phyloP scores from a whole-genome alignment of 192 early-diverging fungal genomes.

The Podila horticola region DNA sequence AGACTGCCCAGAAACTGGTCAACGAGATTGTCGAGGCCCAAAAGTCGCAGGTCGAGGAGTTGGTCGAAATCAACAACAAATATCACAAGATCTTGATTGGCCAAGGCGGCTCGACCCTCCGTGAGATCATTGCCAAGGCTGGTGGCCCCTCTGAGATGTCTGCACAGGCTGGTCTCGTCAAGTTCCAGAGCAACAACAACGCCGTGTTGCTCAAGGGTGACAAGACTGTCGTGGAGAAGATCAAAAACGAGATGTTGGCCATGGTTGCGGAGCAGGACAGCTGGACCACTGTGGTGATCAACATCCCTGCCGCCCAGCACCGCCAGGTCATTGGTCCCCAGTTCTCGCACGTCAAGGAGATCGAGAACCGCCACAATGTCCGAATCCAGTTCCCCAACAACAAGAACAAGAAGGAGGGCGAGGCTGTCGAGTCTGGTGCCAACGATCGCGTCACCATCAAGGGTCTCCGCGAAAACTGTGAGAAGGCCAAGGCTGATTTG shows the following conservation, averaged over 20 bases:
- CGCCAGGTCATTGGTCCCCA: constrained; percentile 84
- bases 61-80: constrained; percentile 58
- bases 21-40: constrained; percentile 69
- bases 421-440: constrained; percentile 47
- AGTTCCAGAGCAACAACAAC: constrained; percentile 70
- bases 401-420: constrained; percentile 62
- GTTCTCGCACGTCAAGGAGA: constrained; percentile 74
- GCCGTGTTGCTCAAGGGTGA: constrained; percentile 73
- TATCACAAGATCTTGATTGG: constrained; percentile 78
- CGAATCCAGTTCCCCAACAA: constrained; percentile 72
- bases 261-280: constrained; percentile 66
- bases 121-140: constrained; percentile 67
- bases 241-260: constrained; percentile 55
- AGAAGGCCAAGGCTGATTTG: constrained; percentile 53
- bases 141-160: constrained; percentile 67
- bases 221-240: constrained; percentile 63
- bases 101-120: constrained; percentile 67
- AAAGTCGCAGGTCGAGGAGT: constrained; percentile 62
- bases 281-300: constrained; percentile 63
- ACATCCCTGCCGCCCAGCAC: constrained; percentile 80
- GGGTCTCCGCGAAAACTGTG: constrained; percentile 38
- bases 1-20: constrained; percentile 65
- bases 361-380: constrained; percentile 74
- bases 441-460: constrained; percentile 47
- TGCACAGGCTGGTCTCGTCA: constrained; percentile 61